These are phyloP conservation scores for Taiwanofungus camphoratus DNA, from an alignment of 1,284 basidiomycete species.

Conservation along the genomic window DNA sequence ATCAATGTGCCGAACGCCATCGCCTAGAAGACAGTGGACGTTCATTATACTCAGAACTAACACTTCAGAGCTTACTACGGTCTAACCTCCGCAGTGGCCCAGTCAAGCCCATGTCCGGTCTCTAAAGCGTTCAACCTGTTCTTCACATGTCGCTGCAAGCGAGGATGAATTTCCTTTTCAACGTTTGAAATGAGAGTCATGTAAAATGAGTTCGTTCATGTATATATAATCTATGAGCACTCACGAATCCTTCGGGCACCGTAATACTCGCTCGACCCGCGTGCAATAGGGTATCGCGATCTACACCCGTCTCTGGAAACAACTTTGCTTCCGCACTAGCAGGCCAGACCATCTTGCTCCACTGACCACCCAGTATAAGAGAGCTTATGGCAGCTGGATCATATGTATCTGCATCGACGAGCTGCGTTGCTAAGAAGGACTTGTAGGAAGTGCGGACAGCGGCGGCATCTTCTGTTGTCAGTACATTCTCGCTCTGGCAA, in stretches of 20 bases:
- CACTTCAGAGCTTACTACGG: background rate
- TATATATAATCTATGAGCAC: conserved; percentile 24
- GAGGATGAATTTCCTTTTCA: conserved; percentile 68
- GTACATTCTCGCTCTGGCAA: conserved; percentile 46
- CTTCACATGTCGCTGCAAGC: conserved; percentile 76
- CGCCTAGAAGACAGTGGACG: conserved; percentile 40
- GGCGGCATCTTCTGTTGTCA: conserved; percentile 46
- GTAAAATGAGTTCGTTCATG: background rate
- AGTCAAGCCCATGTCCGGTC: conserved; percentile 70
- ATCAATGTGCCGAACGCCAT: conserved; percentile 83
- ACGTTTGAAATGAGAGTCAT: background rate
- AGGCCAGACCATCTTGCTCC: conserved; percentile 74
- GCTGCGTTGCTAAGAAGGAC: conserved; percentile 52
- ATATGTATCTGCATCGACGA: conserved; percentile 46
- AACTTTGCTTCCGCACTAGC: conserved; percentile 43
- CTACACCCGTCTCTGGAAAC: conserved; percentile 68
- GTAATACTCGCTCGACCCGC: conserved; percentile 69
- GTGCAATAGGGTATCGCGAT: conserved; percentile 40
- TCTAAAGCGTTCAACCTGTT: conserved; percentile 70
- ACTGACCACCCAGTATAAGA: conserved; percentile 49
- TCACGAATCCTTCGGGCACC: conserved; percentile 71
- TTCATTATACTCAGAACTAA: too few relatives aligned
- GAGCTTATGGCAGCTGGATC: conserved; percentile 33
- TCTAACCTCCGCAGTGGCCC: conserved; percentile 79
- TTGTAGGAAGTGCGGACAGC: conserved; percentile 53